Evolutionary conservation across 2,329 filamentous ascomycete genomes (phyloP).

Genomic region (Furcasterigmium furcatum): DNA sequence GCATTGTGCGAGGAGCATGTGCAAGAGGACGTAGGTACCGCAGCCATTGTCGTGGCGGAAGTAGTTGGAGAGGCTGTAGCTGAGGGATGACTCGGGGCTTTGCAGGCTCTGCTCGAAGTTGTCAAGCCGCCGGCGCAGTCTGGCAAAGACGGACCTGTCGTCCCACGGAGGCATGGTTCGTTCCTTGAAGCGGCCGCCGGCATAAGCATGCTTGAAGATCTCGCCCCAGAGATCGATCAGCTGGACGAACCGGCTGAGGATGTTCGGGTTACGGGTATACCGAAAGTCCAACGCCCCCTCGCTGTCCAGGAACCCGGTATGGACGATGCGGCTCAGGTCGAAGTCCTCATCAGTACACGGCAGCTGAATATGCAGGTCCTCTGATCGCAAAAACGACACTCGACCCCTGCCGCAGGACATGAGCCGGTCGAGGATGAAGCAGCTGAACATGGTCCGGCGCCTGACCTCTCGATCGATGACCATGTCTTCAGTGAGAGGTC

Average conservation of each 20-base stretch:
- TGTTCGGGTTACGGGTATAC: constrained; percentile 20
- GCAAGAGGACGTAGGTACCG: constrained; percentile 63
- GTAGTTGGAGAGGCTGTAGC: constrained; percentile 60
- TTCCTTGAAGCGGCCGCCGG: constrained; percentile 48
- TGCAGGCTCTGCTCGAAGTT: constrained; percentile 39
- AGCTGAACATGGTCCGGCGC: constrained; percentile 71
- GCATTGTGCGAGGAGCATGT: constrained; percentile 63
- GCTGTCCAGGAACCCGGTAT: constrained; percentile 42
- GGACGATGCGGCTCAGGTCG: constrained; percentile 55
- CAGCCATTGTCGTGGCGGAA: constrained; percentile 64
- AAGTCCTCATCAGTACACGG: constrained; percentile 67
- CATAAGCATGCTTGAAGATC: constrained; percentile 53
- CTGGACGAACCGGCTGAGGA: constrained; percentile 50
- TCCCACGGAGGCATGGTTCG: constrained; percentile 55
- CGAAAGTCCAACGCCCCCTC: constrained; percentile 8
- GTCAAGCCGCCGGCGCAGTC: constrained; percentile 47
- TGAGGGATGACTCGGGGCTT: constrained; percentile 22
- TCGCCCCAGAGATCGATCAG: constrained; percentile 59
- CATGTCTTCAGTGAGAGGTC: constrained; percentile 18
- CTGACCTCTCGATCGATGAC: constrained; percentile 51
- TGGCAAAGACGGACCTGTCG: constrained; percentile 47
- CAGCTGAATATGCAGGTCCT: constrained; percentile 62
- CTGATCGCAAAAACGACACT: constrained; percentile 53
- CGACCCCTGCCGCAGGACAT: constrained; percentile 62
- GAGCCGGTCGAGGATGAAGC: constrained; percentile 69